Conservation (phyloP, 1,284 basidiomycete genomes). For the Melampsora abietis-canadensis region DNA sequence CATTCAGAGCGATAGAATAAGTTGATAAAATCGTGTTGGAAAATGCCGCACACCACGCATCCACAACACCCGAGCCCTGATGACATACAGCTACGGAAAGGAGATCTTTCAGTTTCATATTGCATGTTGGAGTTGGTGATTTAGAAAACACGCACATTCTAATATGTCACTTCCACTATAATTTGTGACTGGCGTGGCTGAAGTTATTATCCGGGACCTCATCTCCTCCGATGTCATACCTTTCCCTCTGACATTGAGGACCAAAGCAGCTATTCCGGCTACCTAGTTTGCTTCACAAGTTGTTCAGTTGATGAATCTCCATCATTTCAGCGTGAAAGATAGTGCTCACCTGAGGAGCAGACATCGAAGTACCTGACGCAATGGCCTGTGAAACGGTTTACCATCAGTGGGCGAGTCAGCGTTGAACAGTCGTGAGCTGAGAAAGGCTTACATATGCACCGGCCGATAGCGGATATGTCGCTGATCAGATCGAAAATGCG, state of each 20-base stretch:
- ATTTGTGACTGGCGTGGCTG: conserved; percentile 25
- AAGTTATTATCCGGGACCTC: conserved; percentile 21
- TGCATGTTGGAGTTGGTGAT: neutral
- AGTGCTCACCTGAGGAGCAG: conserved; percentile 22
- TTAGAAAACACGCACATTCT: conserved; percentile 29
- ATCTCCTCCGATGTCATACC: conserved; percentile 27
- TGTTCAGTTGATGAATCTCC: too few species aligned
- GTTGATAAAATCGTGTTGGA: conserved; percentile 33
- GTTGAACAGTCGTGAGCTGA: neutral
- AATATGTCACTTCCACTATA: conserved; percentile 29
- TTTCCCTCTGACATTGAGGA: conserved; percentile 31
- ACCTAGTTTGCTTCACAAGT: conserved; percentile 11
- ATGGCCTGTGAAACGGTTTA: conserved; percentile 18
- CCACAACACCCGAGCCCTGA: conserved; percentile 37
- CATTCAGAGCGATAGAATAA: conserved; percentile 40
- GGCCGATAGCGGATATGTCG: conserved; percentile 31
- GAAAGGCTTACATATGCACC: conserved; percentile 33
- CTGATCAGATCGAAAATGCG: neutral
- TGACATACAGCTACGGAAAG: conserved; percentile 33
- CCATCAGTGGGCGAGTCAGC: neutral
- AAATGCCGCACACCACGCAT: conserved; percentile 42
- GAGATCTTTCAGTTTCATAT: neutral
- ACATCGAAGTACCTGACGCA: conserved; percentile 41
- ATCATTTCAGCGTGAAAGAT: neutral
- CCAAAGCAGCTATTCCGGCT: conserved; percentile 39